phyloP scores from a whole-genome alignment of 1,284 basidiomycete species.

The Boletus calvinii region DNA sequence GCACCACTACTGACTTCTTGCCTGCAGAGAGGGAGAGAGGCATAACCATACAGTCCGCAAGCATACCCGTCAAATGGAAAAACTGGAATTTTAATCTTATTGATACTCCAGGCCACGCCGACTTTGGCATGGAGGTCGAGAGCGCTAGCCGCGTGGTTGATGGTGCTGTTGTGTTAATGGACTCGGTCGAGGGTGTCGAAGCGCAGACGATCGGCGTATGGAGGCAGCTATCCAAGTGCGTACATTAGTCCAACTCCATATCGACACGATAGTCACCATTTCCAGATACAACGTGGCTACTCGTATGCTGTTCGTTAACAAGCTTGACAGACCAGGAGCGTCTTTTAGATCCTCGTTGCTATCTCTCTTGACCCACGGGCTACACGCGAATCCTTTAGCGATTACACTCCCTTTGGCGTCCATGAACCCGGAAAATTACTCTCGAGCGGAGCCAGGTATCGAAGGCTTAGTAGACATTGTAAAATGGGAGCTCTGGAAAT shows the following conservation, averaged over 20 bases:
- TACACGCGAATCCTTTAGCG: conserved; percentile 73
- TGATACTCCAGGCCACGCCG: conserved; percentile 90
- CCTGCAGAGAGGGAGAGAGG: conserved; percentile 87
- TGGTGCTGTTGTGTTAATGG: conserved; percentile 84
- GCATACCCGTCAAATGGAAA: conserved; percentile 89
- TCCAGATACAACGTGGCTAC: conserved; percentile 74
- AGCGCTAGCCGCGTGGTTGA: conserved; percentile 88
- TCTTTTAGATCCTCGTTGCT: conserved; percentile 69
- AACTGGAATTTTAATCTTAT: conserved; percentile 83
- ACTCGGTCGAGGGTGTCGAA: conserved; percentile 90
- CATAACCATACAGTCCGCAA: conserved; percentile 90
- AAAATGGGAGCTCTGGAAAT: conserved; percentile 79
- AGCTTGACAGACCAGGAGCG: conserved; percentile 82
- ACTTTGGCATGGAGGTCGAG: conserved; percentile 95
- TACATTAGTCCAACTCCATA: conserved; percentile 3
- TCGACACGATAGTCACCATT: conserved; percentile 1
- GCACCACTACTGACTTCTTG: conserved; percentile 88
- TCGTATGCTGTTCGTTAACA: conserved; percentile 83
- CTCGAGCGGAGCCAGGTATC: conserved; percentile 70
- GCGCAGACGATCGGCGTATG: conserved; percentile 88
- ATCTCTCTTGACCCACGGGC: conserved; percentile 68
- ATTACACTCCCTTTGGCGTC: conserved; percentile 80
- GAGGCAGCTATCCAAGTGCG: conserved; percentile 80
- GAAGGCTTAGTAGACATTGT: conserved; percentile 79
- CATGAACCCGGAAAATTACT: conserved; percentile 63